Base-by-base conservation (phyloP, 2,329 filamentous ascomycete genomes). In the Beauveria rudraprayagi region DNA sequence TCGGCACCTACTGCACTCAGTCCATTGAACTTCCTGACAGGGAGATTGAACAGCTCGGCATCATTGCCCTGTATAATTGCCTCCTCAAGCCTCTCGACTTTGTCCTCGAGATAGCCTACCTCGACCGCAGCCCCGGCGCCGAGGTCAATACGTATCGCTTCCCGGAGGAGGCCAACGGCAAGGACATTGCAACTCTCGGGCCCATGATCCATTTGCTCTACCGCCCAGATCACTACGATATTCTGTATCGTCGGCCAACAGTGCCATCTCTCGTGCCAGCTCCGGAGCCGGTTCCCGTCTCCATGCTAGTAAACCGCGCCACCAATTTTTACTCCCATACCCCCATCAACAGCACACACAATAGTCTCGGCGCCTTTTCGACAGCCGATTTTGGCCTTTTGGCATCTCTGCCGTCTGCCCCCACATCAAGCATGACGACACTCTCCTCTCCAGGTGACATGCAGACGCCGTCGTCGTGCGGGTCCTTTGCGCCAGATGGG, bases 21-120 rank as follows among this genome's bases (percentile, higher is more conserved):
- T 83, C 82, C 63, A 86, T 97, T 65, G 88, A 96, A 71, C 84
- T 89, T 0, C 81, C 87, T 17, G 83, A 87, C 66, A 85, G 86
- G 56, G 93, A 97, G 76, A 96, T 97, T 64, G 94, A 99, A 67
- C 87, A 97, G 68, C 78, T 96, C n/a, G 90, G 91, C 48, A 81
- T 97, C 64, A 85, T 85, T 63, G 84, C 91, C 2, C 78, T 97
- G 55, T 84, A 88, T 64, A 87, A 93, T 65, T 83, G 91, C 28
- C 80, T 97, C 3, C 83, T 97, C 64, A 88, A 90, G 69, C 90
- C 89, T 8, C 87, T 87, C 55, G 86, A 86, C 17, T 85, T 97
- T 65, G 85, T 87, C 5, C 83, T 97, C 22, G 91, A 97, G 70
- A 90, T 97, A 64, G 86, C 91, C 59, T 97, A 97, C 71, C 84